Conservation (phyloP, 805 yeast genomes). For the Jamesozyma lodderae region DNA sequence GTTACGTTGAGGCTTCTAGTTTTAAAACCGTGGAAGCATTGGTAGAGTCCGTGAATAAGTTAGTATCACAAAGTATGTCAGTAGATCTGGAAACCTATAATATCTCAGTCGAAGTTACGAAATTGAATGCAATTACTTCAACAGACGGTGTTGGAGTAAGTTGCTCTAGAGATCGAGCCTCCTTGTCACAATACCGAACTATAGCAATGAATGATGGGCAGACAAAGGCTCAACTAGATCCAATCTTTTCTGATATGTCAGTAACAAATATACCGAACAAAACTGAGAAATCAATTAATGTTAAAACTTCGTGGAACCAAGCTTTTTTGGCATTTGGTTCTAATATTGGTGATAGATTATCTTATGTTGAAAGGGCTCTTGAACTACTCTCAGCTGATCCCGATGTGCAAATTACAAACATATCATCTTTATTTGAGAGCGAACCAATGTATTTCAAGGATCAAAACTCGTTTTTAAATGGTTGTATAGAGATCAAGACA, state of each 20-base stretch:
- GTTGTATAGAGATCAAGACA: constrained; percentile 64
- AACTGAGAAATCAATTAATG: not conserved
- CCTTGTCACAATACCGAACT: constrained; percentile 23
- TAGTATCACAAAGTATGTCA: constrained; percentile 38
- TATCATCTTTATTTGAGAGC: constrained; percentile 78
- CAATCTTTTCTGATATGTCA: constrained; percentile 14
- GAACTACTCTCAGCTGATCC: constrained; percentile 29
- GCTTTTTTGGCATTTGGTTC: constrained; percentile 86
- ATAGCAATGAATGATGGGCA: not conserved
- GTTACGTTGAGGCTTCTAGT: constrained; percentile 64
- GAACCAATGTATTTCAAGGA: constrained; percentile 86
- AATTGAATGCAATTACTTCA: constrained; percentile 80
- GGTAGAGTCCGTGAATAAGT: constrained; percentile 60
- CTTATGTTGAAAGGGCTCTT: constrained; percentile 51
- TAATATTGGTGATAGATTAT: constrained; percentile 64
- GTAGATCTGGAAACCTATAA: not conserved
- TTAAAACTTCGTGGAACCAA: no score
- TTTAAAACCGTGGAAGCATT: constrained; percentile 93
- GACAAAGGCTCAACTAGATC: constrained; percentile 9
- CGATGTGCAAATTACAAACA: constrained; percentile 41
- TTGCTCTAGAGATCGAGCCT: constrained; percentile 40
- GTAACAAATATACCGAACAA: not conserved
- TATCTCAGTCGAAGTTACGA: constrained; percentile 51
- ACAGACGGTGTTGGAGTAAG: constrained; percentile 89
- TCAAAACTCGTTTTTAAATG: constrained; percentile 78